Evolutionary conservation across 177 flowering plant genomes (phyloP).

Genomic region (Telopea speciosissima): DNA sequence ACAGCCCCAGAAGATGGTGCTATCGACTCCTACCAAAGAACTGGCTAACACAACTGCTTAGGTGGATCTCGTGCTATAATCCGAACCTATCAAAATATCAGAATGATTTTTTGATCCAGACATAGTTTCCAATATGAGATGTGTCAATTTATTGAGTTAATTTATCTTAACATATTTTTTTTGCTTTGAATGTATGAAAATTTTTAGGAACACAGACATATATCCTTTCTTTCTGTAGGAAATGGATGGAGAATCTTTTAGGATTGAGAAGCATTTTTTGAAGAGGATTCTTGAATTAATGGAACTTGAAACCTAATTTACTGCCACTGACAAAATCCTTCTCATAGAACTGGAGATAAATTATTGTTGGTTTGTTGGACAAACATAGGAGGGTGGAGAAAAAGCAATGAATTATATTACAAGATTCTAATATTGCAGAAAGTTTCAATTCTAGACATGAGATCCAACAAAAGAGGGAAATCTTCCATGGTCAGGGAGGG

Average conservation of each 20-base stretch:
- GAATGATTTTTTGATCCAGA: conserved; percentile 4
- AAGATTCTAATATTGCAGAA: too few species aligned
- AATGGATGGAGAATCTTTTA: neutral
- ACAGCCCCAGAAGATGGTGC: conserved; percentile 35
- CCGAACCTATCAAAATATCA: conserved; percentile 1
- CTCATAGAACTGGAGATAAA: neutral
- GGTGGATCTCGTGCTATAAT: conserved; percentile 5
- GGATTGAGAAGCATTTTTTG: neutral
- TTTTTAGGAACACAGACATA: conserved; percentile 5
- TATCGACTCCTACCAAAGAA: conserved; percentile 19
- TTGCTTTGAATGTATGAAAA: neutral
- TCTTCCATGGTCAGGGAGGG: too few species aligned
- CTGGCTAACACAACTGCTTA: conserved; percentile 19
- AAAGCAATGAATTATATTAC: too few species aligned
- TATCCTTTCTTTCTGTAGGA: neutral
- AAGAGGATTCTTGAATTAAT: neutral
- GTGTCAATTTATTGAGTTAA: neutral
- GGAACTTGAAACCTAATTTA: neutral
- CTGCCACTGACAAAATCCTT: neutral
- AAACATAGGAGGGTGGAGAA: too few species aligned
- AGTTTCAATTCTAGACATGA: too few species aligned
- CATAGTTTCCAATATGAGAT: conserved; percentile 10
- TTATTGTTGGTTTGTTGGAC: too few species aligned
- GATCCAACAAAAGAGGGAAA: too few species aligned
- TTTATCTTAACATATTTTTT: neutral